phyloP scores from a whole-genome alignment of 78 protist species.

The slime mould (Dictyostelium discoideum) region DNA sequence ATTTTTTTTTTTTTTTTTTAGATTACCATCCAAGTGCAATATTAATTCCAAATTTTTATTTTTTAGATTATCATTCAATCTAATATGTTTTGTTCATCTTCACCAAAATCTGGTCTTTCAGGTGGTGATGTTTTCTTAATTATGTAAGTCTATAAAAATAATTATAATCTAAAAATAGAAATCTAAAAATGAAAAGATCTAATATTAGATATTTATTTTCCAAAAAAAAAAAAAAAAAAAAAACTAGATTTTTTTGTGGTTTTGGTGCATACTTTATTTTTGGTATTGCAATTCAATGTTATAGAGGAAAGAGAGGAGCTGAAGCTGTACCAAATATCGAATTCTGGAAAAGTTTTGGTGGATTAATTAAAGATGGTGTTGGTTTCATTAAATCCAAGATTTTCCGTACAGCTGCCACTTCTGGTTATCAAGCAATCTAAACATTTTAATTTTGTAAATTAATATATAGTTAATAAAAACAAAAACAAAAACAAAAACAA shows the following conservation, averaged over 20 bases:
- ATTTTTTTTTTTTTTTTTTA: not conserved
- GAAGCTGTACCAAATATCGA: constrained; percentile 30
- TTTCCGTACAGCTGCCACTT: not conserved
- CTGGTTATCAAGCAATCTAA: constrained; percentile 3
- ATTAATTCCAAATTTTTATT: not conserved
- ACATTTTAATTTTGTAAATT: not conserved
- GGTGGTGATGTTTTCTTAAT: constrained; percentile 36
- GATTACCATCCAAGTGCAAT: no score
- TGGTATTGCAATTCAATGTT: not conserved
- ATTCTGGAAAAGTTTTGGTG: constrained; percentile 8
- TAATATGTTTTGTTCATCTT: not conserved
- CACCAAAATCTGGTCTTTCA: not conserved
- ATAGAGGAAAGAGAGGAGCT: constrained; percentile 12
- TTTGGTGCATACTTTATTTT: constrained; percentile 35
- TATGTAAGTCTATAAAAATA: not conserved
- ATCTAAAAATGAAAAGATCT: not conserved
- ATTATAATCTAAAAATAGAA: not conserved
- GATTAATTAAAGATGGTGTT: constrained; percentile 62
- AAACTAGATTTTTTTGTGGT: not conserved
- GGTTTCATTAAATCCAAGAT: constrained; percentile 28
- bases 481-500: not conserved
- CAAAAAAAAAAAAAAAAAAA: not conserved
- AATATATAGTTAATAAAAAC: not conserved
- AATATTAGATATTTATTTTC: not conserved
- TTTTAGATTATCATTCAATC: not conserved